Conservation (phyloP, 1,284 basidiomycete genomes). For the Irpex lacteus region DNA sequence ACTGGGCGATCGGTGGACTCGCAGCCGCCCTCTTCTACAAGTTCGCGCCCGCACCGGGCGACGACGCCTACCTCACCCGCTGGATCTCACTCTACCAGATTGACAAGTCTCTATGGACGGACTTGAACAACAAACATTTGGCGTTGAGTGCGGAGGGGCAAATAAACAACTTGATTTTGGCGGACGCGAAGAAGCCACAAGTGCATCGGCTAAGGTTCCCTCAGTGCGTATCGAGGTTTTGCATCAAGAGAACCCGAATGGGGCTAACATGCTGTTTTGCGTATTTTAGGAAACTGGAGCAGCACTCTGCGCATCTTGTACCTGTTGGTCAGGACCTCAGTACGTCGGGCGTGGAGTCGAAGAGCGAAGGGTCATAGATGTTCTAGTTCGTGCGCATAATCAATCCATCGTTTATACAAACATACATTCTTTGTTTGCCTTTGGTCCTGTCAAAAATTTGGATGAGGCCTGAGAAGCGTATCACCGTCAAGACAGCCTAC, state of each 20-base stretch:
- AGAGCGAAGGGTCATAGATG: conserved; percentile 31
- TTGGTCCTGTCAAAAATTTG: background rate
- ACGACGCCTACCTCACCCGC: conserved; percentile 59
- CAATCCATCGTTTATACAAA: background rate
- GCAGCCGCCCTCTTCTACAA: conserved; percentile 57
- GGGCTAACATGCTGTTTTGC: background rate
- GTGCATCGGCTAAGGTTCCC: conserved; percentile 65
- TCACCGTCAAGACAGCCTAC: too few relatives aligned
- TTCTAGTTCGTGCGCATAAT: background rate
- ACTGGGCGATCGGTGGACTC: conserved; percentile 46
- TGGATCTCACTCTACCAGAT: conserved; percentile 57
- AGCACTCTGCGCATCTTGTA: conserved; percentile 47
- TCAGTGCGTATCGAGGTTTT: conserved; percentile 48
- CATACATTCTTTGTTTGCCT: background rate
- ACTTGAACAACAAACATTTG: conserved; percentile 55
- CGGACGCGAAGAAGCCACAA: conserved; percentile 47
- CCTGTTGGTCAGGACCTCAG: conserved; percentile 48
- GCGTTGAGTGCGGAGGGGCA: conserved; percentile 43
- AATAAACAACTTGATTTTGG: conserved; percentile 43
- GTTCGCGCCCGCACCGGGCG: conserved; percentile 56
- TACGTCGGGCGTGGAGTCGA: conserved; percentile 43
- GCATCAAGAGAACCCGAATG: background rate
- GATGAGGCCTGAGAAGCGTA: background rate
- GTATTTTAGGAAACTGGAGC: conserved; percentile 40
- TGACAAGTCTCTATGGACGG: conserved; percentile 48